phyloP scores from a whole-genome alignment of 225 moss, liverwort and hornwort genomes.

The Physcomitrium patens region DNA sequence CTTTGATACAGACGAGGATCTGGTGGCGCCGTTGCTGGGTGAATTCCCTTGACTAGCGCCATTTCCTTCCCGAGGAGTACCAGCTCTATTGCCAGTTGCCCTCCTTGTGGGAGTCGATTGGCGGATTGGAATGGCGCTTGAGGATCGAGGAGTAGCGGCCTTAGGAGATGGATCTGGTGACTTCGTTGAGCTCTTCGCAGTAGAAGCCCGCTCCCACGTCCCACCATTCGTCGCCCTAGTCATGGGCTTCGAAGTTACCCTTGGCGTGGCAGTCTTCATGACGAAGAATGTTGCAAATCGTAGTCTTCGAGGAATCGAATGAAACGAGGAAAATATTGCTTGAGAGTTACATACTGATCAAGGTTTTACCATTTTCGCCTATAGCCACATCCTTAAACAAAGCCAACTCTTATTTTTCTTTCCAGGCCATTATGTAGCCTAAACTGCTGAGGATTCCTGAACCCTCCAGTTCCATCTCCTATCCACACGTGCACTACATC shows the following conservation, averaged over 20 bases:
- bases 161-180: slow-evolving; percentile 33
- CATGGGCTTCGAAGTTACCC: slow-evolving; percentile 38
- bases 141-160: slow-evolving; percentile 24
- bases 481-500: slow-evolving; percentile 14
- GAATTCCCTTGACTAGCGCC: slow-evolving; percentile 30
- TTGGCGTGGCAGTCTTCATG: slow-evolving; percentile 48
- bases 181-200: slow-evolving; percentile 28
- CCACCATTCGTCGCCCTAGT: slow-evolving; percentile 24
- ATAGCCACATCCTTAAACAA: slow-evolving; percentile 4
- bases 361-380: background rate
- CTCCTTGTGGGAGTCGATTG: slow-evolving; percentile 32
- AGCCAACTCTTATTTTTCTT: slow-evolving; percentile 6
- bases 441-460: slow-evolving; percentile 25
- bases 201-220: slow-evolving; percentile 5
- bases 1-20: slow-evolving; percentile 29
- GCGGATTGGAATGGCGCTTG: slow-evolving; percentile 29
- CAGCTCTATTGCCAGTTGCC: slow-evolving; percentile 32
- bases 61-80: slow-evolving; percentile 36
- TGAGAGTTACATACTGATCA: background rate
- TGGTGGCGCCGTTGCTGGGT: slow-evolving; percentile 13
- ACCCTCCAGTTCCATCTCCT: slow-evolving; percentile 38
- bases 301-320: slow-evolving; percentile 12
- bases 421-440: slow-evolving; percentile 25
- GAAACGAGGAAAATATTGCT: background rate
- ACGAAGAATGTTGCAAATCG: background rate